Conservation (phyloP, 2,329 filamentous ascomycete genomes). For the Cordyceps militaris region DNA sequence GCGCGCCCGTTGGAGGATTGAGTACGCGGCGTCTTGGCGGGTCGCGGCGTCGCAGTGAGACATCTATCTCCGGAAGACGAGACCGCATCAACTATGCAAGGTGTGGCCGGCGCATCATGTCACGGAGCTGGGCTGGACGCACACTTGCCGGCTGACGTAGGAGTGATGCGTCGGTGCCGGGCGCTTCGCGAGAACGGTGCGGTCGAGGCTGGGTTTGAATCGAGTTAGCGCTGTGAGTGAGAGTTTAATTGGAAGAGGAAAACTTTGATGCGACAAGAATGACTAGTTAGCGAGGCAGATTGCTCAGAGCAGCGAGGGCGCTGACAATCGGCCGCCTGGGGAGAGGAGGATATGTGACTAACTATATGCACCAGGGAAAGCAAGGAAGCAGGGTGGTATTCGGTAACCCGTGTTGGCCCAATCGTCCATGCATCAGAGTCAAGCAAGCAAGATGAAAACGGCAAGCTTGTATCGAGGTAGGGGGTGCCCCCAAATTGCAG, state of each 20-base stretch:
- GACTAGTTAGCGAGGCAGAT: not conserved
- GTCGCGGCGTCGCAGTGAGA: slow-evolving; percentile 1
- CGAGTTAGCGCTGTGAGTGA: not conserved
- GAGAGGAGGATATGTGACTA: not conserved
- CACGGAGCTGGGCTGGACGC: not conserved
- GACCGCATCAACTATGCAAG: not conserved
- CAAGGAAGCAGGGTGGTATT: not conserved
- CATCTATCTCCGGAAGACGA: slow-evolving; percentile 1
- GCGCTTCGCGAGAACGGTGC: too few species aligned
- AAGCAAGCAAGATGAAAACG: not conserved
- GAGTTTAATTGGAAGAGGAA: not conserved
- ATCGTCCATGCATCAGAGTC: not conserved
- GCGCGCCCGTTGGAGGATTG: slow-evolving; percentile 5
- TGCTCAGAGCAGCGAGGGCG: not conserved
- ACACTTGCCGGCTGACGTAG: not conserved
- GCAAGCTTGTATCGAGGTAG: not conserved
- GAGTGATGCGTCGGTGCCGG: not conserved
- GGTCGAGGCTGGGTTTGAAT: too few species aligned
- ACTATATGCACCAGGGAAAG: not conserved
- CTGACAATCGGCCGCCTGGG: not conserved
- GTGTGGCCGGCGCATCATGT: not conserved
- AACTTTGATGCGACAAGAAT: not conserved
- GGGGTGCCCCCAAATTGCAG: slow-evolving; percentile 3
- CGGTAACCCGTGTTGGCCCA: not conserved
- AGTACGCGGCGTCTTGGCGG: not conserved